Conservation (phyloP, 768 basidiomycete species). For the Boletus sp. region DNA sequence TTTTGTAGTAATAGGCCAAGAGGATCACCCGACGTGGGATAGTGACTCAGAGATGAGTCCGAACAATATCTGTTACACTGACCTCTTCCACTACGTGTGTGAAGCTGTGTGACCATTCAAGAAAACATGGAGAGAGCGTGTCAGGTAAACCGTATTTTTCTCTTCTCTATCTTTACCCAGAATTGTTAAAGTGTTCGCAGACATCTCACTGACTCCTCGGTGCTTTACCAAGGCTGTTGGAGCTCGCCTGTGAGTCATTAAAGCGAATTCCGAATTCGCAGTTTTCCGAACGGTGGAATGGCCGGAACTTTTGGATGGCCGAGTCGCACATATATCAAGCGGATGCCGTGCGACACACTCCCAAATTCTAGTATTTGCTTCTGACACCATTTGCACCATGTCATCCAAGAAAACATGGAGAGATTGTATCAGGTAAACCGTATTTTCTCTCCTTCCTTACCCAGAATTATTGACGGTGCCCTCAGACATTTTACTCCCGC, state of each 20-base stretch:
- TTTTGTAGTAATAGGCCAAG: too few relatives aligned
- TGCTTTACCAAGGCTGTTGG: background rate
- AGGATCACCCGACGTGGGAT: too few relatives aligned
- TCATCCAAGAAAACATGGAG: conserved; percentile 34
- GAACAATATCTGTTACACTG: too few relatives aligned
- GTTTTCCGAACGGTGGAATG: background rate
- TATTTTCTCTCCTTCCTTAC: background rate
- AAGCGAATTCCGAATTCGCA: conserved; percentile 6
- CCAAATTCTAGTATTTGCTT: background rate
- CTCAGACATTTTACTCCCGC: conserved; percentile 45
- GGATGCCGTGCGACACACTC: too few relatives aligned
- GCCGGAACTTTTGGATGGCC: background rate
- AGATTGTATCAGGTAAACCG: conserved; percentile 35
- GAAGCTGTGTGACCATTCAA: background rate
- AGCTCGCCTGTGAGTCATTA: background rate
- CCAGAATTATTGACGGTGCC: background rate
- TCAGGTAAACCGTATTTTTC: background rate
- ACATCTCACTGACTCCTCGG: background rate
- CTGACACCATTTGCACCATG: conserved; percentile 1
- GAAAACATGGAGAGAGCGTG: background rate
- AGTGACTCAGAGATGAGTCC: too few relatives aligned
- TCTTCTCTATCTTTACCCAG: background rate
- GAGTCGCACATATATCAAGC: too few relatives aligned
- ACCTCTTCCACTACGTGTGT: too few relatives aligned
- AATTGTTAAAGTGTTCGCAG: background rate